These are phyloP conservation scores for Moricandia moricandioides DNA, from an alignment of 345 rosid species.

Conservation along the genomic window DNA sequence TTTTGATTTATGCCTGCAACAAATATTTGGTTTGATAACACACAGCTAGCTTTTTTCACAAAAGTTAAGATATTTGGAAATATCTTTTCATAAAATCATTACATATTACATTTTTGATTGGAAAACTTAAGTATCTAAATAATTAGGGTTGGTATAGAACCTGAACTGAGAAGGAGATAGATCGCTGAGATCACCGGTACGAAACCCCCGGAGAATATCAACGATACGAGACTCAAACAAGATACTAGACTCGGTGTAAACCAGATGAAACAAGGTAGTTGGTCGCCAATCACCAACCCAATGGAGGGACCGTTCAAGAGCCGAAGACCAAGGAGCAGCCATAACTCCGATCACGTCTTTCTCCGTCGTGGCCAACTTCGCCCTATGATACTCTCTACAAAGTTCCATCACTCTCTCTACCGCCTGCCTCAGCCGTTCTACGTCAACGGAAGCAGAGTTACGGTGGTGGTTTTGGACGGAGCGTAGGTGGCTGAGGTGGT, in stretches of 20 bases:
- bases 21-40: background rate
- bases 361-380: constrained; percentile 48
- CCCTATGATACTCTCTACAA: constrained; percentile 54
- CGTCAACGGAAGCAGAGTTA: constrained; percentile 21
- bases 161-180: constrained; percentile 77
- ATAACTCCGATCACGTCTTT: constrained; percentile 52
- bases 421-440: constrained; percentile 34
- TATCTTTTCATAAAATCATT: background rate
- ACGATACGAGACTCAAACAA: constrained; percentile 69
- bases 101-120: background rate
- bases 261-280: constrained; percentile 71
- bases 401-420: constrained; percentile 52
- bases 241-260: constrained; percentile 77
- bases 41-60: background rate
- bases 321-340: constrained; percentile 72
- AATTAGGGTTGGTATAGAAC: constrained; percentile 18
- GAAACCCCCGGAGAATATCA: constrained; percentile 65
- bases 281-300: constrained; percentile 89
- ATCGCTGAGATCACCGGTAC: constrained; percentile 80
- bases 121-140: constrained; percentile 3
- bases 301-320: constrained; percentile 78
- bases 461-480: constrained; percentile 44
- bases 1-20: background rate
- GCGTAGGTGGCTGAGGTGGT: constrained; percentile 49
- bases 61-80: background rate